A percentile compares a stretch with the other conserved stretches of the same genome.
Conservation (phyloP, 495 filamentous ascomycete genomes). For the Daldinia bambusicola region DNA sequence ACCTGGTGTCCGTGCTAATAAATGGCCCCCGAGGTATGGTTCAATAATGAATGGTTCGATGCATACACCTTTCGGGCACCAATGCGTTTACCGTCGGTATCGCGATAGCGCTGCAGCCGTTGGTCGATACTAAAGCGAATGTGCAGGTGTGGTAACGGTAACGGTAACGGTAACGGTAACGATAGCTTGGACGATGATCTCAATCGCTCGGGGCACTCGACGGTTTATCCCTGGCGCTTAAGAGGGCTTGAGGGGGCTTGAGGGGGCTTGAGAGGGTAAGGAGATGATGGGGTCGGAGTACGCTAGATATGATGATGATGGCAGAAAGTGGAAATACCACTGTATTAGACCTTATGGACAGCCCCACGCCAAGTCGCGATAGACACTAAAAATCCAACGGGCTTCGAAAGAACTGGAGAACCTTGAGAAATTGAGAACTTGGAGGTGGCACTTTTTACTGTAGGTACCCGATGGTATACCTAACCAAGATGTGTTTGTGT, state of each 20-base stretch:
- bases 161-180: constrained; percentile 6
- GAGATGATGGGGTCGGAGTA: constrained; percentile 17
- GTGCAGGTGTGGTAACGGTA: constrained; percentile 8
- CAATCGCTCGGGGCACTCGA: constrained; percentile 12
- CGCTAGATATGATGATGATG: too few species aligned
- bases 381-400: constrained; percentile 4
- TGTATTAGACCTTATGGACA: constrained; percentile 14
- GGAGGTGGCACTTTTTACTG: constrained; percentile 23
- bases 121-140: constrained; percentile 8
- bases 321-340: constrained; percentile 9
- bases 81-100: constrained; percentile 27
- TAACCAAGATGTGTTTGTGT: too few species aligned
- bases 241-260: too few species aligned
- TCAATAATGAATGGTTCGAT: constrained; percentile 18
- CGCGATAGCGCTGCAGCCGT: neutral
- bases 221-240: constrained; percentile 26
- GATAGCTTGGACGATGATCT: constrained; percentile 35
- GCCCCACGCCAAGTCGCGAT: constrained; percentile 32
- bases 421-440: too few species aligned
- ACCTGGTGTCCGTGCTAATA: neutral
- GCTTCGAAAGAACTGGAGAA: constrained; percentile 13
- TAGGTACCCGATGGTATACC: too few species aligned
- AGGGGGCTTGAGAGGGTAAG: constrained; percentile 13
- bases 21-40: too few species aligned
- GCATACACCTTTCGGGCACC: constrained; percentile 24